phyloP scores from a whole-genome alignment of 2,329 filamentous ascomycete species.

The Ascochyta clinopodiicola region DNA sequence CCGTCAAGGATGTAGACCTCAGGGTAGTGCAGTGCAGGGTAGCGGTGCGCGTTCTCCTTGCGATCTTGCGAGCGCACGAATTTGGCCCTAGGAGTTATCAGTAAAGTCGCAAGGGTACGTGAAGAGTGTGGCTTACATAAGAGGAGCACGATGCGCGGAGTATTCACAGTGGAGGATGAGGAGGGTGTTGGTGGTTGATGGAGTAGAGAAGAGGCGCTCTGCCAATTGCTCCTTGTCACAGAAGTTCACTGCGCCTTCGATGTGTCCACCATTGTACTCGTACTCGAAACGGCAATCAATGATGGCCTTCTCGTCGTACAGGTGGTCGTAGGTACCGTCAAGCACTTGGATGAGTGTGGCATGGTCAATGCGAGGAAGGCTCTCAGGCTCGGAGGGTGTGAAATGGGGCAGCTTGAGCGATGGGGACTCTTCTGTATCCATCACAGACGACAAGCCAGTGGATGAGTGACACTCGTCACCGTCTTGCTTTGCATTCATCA shows the following conservation, averaged over 20 bases:
- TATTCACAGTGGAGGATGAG: slow-evolving; percentile 98
- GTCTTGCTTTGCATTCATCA: slow-evolving; percentile 75
- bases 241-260: slow-evolving; percentile 91
- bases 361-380: slow-evolving; percentile 84
- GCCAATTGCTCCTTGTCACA: slow-evolving; percentile 93
- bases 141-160: slow-evolving; percentile 91
- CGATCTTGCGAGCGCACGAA: slow-evolving; percentile 91
- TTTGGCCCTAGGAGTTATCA: slow-evolving; percentile 67
- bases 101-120: not conserved
- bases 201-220: slow-evolving; percentile 71
- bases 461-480: slow-evolving; percentile 63
- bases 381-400: slow-evolving; percentile 80
- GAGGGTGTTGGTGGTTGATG: slow-evolving; percentile 74
- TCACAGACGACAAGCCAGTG: slow-evolving; percentile 72
- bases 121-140: slow-evolving; percentile 66
- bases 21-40: slow-evolving; percentile 89
- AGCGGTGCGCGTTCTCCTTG: slow-evolving; percentile 80
- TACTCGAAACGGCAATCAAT: slow-evolving; percentile 99
- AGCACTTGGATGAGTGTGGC: slow-evolving; percentile 85
- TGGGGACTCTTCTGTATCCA: slow-evolving; percentile 81
- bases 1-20: slow-evolving; percentile 97
- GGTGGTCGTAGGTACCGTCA: slow-evolving; percentile 78
- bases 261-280: slow-evolving; percentile 96
- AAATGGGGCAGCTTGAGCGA: slow-evolving; percentile 84
- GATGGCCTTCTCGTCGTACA: slow-evolving; percentile 82